Conservation (phyloP, 2,329 filamentous ascomycete species). For the Paraphoma chrysanthemicola region DNA sequence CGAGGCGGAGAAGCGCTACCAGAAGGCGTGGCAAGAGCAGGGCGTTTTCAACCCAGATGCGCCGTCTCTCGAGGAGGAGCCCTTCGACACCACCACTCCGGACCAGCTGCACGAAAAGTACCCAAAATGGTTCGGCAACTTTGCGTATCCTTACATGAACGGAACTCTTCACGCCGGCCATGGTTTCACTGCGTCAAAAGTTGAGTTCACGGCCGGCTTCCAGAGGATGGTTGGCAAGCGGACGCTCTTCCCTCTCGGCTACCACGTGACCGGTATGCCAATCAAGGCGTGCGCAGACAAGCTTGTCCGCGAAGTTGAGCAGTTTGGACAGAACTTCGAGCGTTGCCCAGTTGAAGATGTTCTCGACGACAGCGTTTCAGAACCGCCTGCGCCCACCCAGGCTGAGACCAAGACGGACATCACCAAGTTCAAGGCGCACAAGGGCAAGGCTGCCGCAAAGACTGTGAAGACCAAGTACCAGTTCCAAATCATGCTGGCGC, state of each 20-base stretch:
- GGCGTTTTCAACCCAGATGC: conserved; percentile 86
- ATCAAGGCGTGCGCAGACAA: conserved; percentile 98
- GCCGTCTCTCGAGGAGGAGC: conserved; percentile 78
- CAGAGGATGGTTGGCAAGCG: conserved; percentile 90
- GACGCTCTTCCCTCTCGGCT: conserved; percentile 87
- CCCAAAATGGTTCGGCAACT: conserved; percentile 90
- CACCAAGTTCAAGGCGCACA: conserved; percentile 84
- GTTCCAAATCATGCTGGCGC: conserved; percentile 91
- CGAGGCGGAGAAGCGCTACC: conserved; percentile 89
- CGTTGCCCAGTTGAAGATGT: conserved; percentile 61
- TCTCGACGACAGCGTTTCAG: conserved; percentile 55
- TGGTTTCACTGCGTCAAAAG: conserved; percentile 88
- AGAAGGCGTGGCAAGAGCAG: conserved; percentile 79
- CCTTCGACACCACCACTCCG: conserved; percentile 74
- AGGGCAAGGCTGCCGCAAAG: conserved; percentile 85
- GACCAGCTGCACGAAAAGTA: conserved; percentile 78
- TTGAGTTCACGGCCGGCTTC: conserved; percentile 89
- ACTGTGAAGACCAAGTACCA: conserved; percentile 94
- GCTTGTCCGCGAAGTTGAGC: conserved; percentile 83
- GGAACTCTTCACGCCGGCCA: conserved; percentile 81
- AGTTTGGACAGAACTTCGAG: conserved; percentile 88
- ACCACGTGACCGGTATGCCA: conserved; percentile 91
- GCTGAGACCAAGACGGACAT: conserved; percentile 76
- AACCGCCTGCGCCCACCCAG: conserved; percentile 66
- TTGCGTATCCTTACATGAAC: conserved; percentile 65